Conservation (phyloP, 106 monocot genomes). For the Dendrobium catenatum region DNA sequence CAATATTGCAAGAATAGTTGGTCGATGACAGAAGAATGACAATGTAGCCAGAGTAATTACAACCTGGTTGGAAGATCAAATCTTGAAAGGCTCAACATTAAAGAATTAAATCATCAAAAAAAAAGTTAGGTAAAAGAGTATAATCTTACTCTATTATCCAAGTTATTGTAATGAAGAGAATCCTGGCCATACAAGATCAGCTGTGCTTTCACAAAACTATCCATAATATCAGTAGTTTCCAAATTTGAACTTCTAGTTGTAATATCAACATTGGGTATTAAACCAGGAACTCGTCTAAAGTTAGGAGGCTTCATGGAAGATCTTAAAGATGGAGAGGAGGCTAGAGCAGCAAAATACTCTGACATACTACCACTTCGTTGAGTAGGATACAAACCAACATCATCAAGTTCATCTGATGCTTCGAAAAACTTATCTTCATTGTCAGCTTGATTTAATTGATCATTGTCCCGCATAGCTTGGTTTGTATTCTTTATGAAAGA, state of each 20-base stretch:
- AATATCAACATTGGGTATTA: conserved; percentile 57
- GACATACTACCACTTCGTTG: conserved; percentile 25
- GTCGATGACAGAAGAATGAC: conserved; percentile 90
- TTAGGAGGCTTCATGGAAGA: conserved; percentile 54
- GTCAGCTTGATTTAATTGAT: conserved; percentile 30
- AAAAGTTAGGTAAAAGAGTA: not conserved
- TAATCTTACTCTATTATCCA: conserved; percentile 67
- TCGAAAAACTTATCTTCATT: conserved; percentile 85
- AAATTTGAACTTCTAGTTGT: conserved; percentile 17
- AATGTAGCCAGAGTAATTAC: conserved; percentile 65
- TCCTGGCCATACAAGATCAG: conserved; percentile 61
- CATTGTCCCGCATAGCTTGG: conserved; percentile 8
- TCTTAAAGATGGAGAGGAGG: conserved; percentile 17
- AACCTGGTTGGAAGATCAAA: conserved; percentile 40
- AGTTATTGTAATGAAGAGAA: conserved; percentile 64
- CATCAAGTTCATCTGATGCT: conserved; percentile 68
- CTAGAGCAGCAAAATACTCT: conserved; percentile 21
- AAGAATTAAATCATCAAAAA: not conserved
- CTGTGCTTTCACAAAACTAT: conserved; percentile 95
- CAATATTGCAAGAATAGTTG: conserved; percentile 86
- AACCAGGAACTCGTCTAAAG: conserved; percentile 68
- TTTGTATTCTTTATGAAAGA: conserved; percentile 58
- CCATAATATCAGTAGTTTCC: conserved; percentile 34
- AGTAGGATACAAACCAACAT: conserved; percentile 28
- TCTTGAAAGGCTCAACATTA: not conserved